phyloP scores from a whole-genome alignment of 805 yeast genomes.

The Scheffersomyces stipitis region DNA sequence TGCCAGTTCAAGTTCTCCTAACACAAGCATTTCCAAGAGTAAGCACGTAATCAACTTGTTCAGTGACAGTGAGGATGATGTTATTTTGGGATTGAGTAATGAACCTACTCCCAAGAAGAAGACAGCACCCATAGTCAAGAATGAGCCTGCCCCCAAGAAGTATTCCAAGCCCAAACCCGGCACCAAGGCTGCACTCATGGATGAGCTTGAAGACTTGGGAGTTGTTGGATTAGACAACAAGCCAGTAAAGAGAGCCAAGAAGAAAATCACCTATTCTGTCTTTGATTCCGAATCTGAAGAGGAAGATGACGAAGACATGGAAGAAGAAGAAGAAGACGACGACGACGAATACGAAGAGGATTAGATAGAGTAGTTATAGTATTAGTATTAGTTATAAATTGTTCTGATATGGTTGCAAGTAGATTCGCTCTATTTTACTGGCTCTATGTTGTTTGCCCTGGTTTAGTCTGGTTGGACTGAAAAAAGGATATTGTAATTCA shows the following conservation, averaged over 20 bases:
- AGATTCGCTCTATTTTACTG: too few species aligned
- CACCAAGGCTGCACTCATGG: constrained; percentile 11
- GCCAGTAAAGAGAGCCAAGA: constrained; percentile 7
- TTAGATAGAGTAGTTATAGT: background rate
- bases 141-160: constrained; percentile 1
- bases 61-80: constrained; percentile 39
- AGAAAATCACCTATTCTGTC: constrained; percentile 10
- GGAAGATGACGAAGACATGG: constrained; percentile 6
- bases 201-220: constrained; percentile 26
- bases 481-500: too few species aligned
- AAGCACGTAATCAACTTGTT: constrained; percentile 14
- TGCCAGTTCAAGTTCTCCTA: constrained; percentile 2
- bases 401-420: too few species aligned
- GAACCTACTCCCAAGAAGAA: constrained; percentile 1
- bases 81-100: constrained; percentile 16
- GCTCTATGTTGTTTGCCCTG: too few species aligned
- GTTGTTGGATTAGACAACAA: constrained; percentile 2
- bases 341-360: constrained; percentile 14
- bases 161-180: constrained; percentile 5
- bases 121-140: constrained; percentile 1
- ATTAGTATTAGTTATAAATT: background rate
- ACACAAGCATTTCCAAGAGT: constrained; percentile 4
- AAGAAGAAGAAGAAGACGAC: constrained; percentile 16
- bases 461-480: too few species aligned
- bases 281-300: constrained; percentile 17